Evolutionary conservation across 257 asterid genomes (phyloP).

Genomic region (Solanum okadae): DNA sequence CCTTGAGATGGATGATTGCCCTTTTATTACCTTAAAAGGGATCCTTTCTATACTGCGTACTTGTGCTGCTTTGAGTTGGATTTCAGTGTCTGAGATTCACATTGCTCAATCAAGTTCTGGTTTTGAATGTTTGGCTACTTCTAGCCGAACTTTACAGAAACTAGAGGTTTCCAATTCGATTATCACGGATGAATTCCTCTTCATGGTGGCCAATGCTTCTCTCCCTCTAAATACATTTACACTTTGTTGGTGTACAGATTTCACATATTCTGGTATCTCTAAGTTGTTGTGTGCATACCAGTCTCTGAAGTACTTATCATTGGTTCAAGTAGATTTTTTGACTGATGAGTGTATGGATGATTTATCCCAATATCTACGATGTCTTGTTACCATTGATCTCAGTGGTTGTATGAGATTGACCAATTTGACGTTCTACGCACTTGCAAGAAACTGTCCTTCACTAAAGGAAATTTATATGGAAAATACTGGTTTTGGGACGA

Average conservation of each 20-base stretch:
- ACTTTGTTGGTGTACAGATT: not conserved
- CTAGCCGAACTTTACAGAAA: not conserved
- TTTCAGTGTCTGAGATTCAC: not conserved
- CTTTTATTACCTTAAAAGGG: slow-evolving; percentile 2
- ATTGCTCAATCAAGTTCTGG: not conserved
- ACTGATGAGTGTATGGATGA: not conserved
- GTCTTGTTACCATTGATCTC: not conserved
- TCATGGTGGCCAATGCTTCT: not conserved
- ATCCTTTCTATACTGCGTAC: not conserved
- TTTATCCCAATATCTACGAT: not conserved
- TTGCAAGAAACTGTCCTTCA: slow-evolving; percentile 3
- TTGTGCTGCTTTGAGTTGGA: not conserved
- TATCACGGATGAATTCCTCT: slow-evolving; percentile 4
- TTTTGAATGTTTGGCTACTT: not conserved
- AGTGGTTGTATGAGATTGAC: not conserved
- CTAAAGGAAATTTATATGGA: not conserved
- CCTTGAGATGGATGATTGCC: not conserved
- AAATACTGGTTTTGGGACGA: not conserved
- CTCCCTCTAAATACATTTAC: not conserved
- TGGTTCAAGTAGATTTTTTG: not conserved
- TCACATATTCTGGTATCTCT: slow-evolving; percentile 3
- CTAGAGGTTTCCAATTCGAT: not conserved
- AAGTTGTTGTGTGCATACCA: not conserved
- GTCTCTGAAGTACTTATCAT: not conserved
- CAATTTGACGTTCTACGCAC: not conserved